Conservation (phyloP, 768 basidiomycete genomes). For the Porpolomopsis calyptriformis region DNA sequence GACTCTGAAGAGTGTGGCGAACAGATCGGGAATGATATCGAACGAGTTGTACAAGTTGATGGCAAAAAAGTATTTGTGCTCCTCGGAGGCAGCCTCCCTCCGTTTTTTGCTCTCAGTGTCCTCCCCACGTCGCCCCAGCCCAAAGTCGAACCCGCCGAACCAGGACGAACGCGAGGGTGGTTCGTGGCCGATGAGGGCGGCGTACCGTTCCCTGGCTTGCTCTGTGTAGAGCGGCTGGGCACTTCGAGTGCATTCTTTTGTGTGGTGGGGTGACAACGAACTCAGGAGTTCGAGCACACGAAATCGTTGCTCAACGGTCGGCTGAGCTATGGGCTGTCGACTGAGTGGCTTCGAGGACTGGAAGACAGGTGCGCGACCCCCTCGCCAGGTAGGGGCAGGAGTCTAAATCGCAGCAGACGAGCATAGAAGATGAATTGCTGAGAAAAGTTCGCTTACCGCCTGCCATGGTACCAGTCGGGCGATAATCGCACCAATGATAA, state of each 20-base stretch:
- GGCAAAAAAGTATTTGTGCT: conserved; percentile 98
- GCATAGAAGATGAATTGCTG: conserved; percentile 4
- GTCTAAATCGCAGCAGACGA: conserved; percentile 14
- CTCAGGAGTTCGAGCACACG: conserved; percentile 82
- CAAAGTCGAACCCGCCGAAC: conserved; percentile 43
- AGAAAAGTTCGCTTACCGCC: conserved; percentile 18
- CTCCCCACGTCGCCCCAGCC: conserved; percentile 19
- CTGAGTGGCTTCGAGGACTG: conserved; percentile 38
- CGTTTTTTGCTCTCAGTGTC: conserved; percentile 33
- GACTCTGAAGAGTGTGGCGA: conserved; percentile 91
- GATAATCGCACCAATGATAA: conserved; percentile 50
- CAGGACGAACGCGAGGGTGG: conserved; percentile 48
- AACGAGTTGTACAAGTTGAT: conserved; percentile 99
- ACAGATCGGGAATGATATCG: conserved; percentile 95
- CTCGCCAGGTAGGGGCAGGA: conserved; percentile 41
- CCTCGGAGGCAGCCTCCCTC: conserved; percentile 32
- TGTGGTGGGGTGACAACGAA: conserved; percentile 83
- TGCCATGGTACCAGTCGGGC: conserved; percentile 41
- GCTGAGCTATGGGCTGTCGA: conserved; percentile 58
- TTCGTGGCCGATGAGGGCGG: conserved; percentile 70
- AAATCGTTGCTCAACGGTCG: conserved; percentile 72
- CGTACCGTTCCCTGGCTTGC: conserved; percentile 81
- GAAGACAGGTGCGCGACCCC: conserved; percentile 37
- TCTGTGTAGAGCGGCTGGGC: conserved; percentile 77
- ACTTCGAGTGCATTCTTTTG: conserved; percentile 79